phyloP scores from a whole-genome alignment of 106 monocot genomes.

The Dioscorea alata region DNA sequence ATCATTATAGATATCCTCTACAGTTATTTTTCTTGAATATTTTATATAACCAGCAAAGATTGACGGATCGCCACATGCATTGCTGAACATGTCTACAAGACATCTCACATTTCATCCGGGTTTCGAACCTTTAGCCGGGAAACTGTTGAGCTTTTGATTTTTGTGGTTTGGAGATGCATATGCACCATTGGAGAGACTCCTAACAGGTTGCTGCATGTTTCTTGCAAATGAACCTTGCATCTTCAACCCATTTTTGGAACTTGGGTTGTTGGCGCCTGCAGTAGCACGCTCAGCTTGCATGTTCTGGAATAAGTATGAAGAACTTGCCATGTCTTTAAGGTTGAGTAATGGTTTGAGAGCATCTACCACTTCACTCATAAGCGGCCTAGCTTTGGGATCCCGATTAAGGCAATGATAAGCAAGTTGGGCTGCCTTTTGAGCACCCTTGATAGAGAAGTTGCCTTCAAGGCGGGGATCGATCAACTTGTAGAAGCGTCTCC shows the following conservation, averaged over 20 bases:
- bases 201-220: constrained; percentile 33
- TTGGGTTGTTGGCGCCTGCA: constrained; percentile 16
- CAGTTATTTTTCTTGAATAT: neutral
- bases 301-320: constrained; percentile 58
- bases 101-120: neutral
- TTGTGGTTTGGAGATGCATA: constrained; percentile 33
- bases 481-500: constrained; percentile 60
- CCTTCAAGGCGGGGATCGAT: constrained; percentile 77
- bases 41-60: neutral
- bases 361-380: constrained; percentile 85
- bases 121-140: constrained; percentile 2
- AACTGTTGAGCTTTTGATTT: constrained; percentile 13
- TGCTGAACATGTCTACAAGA: neutral
- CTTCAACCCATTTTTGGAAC: constrained; percentile 26
- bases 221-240: constrained; percentile 32
- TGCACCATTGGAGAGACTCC: constrained; percentile 39
- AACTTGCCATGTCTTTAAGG: constrained; percentile 84
- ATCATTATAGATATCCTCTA: neutral
- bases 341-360: constrained; percentile 56
- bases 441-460: constrained; percentile 83
- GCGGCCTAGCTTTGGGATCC: constrained; percentile 76
- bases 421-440: constrained; percentile 66
- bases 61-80: neutral
- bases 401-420: constrained; percentile 70
- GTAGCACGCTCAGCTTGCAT: constrained; percentile 51